A percentile compares a stretch with the other conserved stretches of the same genome.
Conservation (phyloP, 305 asterid species). For the Fraxinus ornus region DNA sequence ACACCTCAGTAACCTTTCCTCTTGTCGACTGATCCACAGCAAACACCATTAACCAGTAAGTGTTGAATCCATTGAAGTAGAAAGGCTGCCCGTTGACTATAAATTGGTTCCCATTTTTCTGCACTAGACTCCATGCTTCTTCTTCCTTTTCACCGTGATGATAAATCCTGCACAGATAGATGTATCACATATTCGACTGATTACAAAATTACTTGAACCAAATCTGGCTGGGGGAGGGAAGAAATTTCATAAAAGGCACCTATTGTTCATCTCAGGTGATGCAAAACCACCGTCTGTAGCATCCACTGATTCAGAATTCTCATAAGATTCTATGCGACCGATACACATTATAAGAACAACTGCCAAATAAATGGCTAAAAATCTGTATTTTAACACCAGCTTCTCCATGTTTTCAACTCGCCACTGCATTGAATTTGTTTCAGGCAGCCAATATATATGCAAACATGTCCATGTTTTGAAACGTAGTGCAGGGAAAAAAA, state of each 20-base stretch:
- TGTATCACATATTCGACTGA: background rate
- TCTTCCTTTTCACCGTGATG: constrained; percentile 39
- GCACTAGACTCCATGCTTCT: constrained; percentile 66
- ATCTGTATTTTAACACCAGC: constrained; percentile 20
- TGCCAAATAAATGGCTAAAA: constrained; percentile 14
- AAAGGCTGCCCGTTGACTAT: constrained; percentile 62
- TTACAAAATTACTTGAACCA: background rate
- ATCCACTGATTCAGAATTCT: constrained; percentile 14
- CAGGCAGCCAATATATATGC: constrained; percentile 19
- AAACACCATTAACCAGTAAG: constrained; percentile 94
- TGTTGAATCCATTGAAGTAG: constrained; percentile 92
- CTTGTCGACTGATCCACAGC: constrained; percentile 80
- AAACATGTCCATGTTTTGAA: background rate
- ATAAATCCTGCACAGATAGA: constrained; percentile 26
- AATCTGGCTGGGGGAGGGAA: background rate
- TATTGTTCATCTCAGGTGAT: constrained; percentile 10
- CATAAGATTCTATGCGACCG: constrained; percentile 7
- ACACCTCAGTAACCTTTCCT: constrained; percentile 68
- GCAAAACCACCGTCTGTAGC: background rate
- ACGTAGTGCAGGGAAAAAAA: constrained; percentile 6
- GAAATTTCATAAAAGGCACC: constrained; percentile 11
- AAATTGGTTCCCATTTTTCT: constrained; percentile 68
- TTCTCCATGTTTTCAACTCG: constrained; percentile 19
- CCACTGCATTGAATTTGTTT: constrained; percentile 11
- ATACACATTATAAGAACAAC: constrained; percentile 19